Conservation (phyloP, 2,329 filamentous ascomycete genomes). For the Cytospora schulzeri region DNA sequence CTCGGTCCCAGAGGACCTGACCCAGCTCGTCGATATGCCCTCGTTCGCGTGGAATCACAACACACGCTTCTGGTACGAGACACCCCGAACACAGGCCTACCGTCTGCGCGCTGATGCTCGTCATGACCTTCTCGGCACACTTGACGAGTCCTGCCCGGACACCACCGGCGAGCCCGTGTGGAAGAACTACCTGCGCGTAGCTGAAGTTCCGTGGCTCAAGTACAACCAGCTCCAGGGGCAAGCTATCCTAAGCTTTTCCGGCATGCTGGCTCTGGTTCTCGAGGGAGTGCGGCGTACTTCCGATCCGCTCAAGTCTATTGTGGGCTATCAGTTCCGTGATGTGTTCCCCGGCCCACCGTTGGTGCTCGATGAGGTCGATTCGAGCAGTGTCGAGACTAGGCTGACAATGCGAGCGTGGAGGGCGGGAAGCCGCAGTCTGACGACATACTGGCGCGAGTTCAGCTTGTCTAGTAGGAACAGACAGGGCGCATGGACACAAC, state of each 20-base stretch:
- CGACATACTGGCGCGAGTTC: slow-evolving; percentile 17
- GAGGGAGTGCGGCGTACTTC: slow-evolving; percentile 9
- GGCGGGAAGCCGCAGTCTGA: slow-evolving; percentile 7
- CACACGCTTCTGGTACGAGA: slow-evolving; percentile 44
- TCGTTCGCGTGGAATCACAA: slow-evolving; percentile 52
- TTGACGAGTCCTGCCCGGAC: slow-evolving; percentile 15
- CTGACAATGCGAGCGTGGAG: slow-evolving; percentile 8
- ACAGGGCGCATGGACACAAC: slow-evolving; percentile 5
- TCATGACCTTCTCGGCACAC: slow-evolving; percentile 23
- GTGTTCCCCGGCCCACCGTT: slow-evolving; percentile 11
- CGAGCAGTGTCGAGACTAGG: slow-evolving; percentile 14
- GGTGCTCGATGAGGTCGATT: slow-evolving; percentile 8
- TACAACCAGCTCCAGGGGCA: slow-evolving; percentile 36
- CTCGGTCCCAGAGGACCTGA: slow-evolving; percentile 23
- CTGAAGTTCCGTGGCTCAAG: slow-evolving; percentile 35
- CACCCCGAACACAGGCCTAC: slow-evolving; percentile 28
- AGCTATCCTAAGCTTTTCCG: slow-evolving; percentile 6
- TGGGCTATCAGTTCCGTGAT: slow-evolving; percentile 17
- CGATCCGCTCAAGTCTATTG: slow-evolving; percentile 8
- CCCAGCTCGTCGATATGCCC: slow-evolving; percentile 42
- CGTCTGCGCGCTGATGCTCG: slow-evolving; percentile 3
- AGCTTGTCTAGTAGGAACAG: slow-evolving; percentile 4
- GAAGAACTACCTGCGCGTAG: slow-evolving; percentile 12
- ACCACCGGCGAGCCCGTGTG: slow-evolving; percentile 29
- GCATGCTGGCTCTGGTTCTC: slow-evolving; percentile 12